Evolutionary conservation across 2,329 filamentous ascomycete genomes (phyloP).

Genomic region (Aspergillus sp.): DNA sequence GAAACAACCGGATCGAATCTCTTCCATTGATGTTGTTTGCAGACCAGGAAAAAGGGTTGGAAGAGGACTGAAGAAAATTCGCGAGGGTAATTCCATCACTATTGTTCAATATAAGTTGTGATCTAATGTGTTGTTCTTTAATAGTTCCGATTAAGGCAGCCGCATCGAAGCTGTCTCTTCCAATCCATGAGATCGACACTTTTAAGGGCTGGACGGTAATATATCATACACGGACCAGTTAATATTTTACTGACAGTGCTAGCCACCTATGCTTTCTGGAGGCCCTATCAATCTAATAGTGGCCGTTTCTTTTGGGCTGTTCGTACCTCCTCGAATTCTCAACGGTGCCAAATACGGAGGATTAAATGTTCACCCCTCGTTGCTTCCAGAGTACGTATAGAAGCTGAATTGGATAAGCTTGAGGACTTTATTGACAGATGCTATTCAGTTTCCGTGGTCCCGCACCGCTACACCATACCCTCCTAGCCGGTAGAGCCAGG

Average conservation of each 20-base stretch:
- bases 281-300: slow-evolving; percentile 69
- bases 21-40: slow-evolving; percentile 80
- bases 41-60: slow-evolving; percentile 74
- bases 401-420: not conserved
- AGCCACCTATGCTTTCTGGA: slow-evolving; percentile 50
- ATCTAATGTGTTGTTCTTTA: slow-evolving; percentile 1
- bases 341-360: slow-evolving; percentile 71
- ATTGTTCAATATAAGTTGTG: too few relatives aligned
- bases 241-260: slow-evolving; percentile 13
- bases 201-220: slow-evolving; percentile 76
- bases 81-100: slow-evolving; percentile 50
- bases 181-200: slow-evolving; percentile 70
- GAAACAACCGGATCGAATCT: slow-evolving; percentile 52
- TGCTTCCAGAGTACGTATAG: slow-evolving; percentile 68
- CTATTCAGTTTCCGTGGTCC: slow-evolving; percentile 67
- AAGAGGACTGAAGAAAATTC: slow-evolving; percentile 64
- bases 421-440: not conserved
- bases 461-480: slow-evolving; percentile 80
- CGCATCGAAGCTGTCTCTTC: slow-evolving; percentile 60
- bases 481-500: slow-evolving; percentile 56
- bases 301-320: slow-evolving; percentile 89
- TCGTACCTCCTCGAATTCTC: slow-evolving; percentile 76
- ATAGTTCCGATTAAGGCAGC: slow-evolving; percentile 68
- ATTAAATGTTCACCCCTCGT: slow-evolving; percentile 87
- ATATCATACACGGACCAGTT: slow-evolving; percentile 3